Percentiles rank a stretch among this genome's conserved stretches.
phyloP scores from a whole-genome alignment of 805 yeast genomes.

The Ogataea saltuana region DNA sequence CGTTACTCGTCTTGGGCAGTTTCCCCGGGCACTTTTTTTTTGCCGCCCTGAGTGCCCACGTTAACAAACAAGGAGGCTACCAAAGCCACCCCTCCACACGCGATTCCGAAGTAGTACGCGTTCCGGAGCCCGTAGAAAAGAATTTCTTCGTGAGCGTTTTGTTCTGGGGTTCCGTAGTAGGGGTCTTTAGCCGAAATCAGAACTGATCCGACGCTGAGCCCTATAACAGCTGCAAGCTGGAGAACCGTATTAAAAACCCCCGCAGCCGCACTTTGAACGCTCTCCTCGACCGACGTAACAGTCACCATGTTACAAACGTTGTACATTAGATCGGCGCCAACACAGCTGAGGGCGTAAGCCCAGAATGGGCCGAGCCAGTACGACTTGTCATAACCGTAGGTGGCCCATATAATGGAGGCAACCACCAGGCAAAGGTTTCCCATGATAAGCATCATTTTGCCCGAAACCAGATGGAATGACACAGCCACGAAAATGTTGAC shows the following conservation, averaged over 20 bases:
- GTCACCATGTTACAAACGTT: constrained; percentile 43
- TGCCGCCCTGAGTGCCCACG: constrained; percentile 33
- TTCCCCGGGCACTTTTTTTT: neutral
- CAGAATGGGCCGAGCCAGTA: constrained; percentile 47
- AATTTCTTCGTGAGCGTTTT: constrained; percentile 15
- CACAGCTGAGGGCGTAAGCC: constrained; percentile 34
- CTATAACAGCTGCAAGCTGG: constrained; percentile 39
- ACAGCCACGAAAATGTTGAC: constrained; percentile 43
- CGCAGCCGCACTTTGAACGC: constrained; percentile 41
- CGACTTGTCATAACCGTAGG: constrained; percentile 29
- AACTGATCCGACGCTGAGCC: constrained; percentile 39
- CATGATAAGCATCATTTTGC: constrained; percentile 34
- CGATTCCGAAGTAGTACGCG: constrained; percentile 39
- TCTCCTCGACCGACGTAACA: constrained; percentile 35
- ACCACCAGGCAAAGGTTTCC: constrained; percentile 33
- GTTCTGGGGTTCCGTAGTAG: constrained; percentile 27
- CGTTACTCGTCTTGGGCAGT: neutral
- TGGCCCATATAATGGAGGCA: constrained; percentile 40
- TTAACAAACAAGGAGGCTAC: constrained; percentile 31
- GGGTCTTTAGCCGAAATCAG: constrained; percentile 33
- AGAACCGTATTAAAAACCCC: constrained; percentile 42
- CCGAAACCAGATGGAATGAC: constrained; percentile 40
- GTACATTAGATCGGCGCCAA: constrained; percentile 45
- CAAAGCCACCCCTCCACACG: constrained; percentile 31
- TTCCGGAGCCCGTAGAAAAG: constrained; percentile 33